Conservation (phyloP, 352 stramenopile species). For the Phytophthora quininea region DNA sequence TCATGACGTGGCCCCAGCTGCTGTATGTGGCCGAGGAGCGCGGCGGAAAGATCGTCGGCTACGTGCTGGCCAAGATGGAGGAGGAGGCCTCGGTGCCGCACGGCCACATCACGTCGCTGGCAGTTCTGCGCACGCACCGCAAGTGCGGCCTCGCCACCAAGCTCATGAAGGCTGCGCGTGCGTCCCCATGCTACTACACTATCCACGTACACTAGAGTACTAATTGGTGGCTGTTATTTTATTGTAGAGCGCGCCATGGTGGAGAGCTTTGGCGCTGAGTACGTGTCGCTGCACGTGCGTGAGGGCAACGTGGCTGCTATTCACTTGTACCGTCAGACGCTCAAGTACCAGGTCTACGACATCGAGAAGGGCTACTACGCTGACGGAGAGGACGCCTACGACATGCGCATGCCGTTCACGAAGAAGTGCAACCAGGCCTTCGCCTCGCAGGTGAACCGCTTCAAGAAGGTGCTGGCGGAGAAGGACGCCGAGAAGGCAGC, state of each 20-base stretch:
- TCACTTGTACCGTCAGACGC: slow-evolving; percentile 98
- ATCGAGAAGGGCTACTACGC: slow-evolving; percentile 99
- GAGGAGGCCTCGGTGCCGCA: slow-evolving; percentile 90
- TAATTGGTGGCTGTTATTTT: neutral
- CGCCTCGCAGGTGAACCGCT: slow-evolving; percentile 81
- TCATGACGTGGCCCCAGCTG: slow-evolving; percentile 99
- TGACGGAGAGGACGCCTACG: slow-evolving; percentile 99
- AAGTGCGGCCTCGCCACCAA: slow-evolving; percentile 98
- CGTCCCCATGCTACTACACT: slow-evolving; percentile 21
- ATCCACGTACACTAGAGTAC: too few species aligned
- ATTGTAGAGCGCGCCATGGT: slow-evolving; percentile 93
- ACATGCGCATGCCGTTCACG: slow-evolving; percentile 97
- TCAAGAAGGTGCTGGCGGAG: slow-evolving; percentile 80
- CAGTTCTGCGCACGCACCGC: slow-evolving; percentile 96
- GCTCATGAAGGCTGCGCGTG: slow-evolving; percentile 96
- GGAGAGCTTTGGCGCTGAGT: slow-evolving; percentile 97
- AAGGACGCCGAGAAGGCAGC: slow-evolving; percentile 53
- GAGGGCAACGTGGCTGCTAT: slow-evolving; percentile 98
- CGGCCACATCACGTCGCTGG: slow-evolving; percentile 99
- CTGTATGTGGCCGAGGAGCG: slow-evolving; percentile 98
- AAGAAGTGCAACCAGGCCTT: slow-evolving; percentile 90
- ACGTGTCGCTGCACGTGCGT: slow-evolving; percentile 99
- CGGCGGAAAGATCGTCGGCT: slow-evolving; percentile 98
- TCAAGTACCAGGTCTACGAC: slow-evolving; percentile 98
- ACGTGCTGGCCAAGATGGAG: slow-evolving; percentile 99